Percentiles rank a stretch among this genome's conserved stretches.
These are phyloP conservation scores for Heliamphora pulchella DNA, from an alignment of 179 eudicot species.

Conservation along the genomic window DNA sequence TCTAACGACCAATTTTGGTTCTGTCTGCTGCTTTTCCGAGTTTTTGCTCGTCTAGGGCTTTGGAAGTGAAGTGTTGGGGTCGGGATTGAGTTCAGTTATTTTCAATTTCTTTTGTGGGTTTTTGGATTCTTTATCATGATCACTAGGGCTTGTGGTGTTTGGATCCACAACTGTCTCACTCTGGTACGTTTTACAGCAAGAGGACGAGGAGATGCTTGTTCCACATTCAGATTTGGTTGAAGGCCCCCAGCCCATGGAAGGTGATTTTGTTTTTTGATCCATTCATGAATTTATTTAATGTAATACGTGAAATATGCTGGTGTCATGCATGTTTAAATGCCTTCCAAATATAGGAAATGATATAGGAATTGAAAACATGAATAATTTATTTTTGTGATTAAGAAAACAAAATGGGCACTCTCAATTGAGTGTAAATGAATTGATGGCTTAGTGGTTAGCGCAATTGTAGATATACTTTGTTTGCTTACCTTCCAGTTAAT, in stretches of 20 bases:
- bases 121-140: no score
- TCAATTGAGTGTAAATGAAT: background rate
- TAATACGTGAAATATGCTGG: background rate
- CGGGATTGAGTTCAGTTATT: no score
- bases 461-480: background rate
- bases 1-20: no score
- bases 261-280: constrained; percentile 21
- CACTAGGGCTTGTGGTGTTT: constrained; percentile 15
- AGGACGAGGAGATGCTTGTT: constrained; percentile 91
- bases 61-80: no score
- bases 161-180: background rate
- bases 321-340: background rate
- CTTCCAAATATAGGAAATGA: background rate
- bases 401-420: background rate
- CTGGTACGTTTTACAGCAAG: constrained; percentile 43
- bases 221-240: constrained; percentile 67
- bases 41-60: no score
- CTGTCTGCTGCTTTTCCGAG: no score
- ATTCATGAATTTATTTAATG: background rate
- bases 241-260: constrained; percentile 75
- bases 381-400: background rate
- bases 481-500: background rate
- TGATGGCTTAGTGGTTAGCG: background rate
- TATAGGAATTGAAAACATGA: background rate
- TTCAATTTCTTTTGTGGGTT: no score